Evolutionary conservation across 495 filamentous ascomycete species (phyloP), one percentile per base, ranked within the genome.

Genomic region (Parachaetomium inaequale): DNA sequence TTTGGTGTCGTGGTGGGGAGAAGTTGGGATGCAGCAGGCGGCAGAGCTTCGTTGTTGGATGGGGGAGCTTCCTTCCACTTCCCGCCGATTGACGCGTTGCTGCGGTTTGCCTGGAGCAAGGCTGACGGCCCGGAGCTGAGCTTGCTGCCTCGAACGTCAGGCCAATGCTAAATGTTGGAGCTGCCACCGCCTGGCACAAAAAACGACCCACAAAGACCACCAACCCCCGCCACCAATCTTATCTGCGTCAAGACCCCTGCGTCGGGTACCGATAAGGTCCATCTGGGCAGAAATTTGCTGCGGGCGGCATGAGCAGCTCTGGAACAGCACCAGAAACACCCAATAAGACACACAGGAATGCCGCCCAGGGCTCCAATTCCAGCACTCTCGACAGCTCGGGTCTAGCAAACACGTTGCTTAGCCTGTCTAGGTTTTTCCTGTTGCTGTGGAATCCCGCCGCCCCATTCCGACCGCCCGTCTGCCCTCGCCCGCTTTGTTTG

Each of bases 91-190:
- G 71, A 75, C 73, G 73, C 73, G 73, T 75, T 74, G 68, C 71
- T 63, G 63, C 63, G 68, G 73, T 70, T 74, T 75, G 73, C 73
- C 73, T 75, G 58, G 73, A 73, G 68, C 61, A 68, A 69, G 71
- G 70, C 69, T 68, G 66, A 66, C 36, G 34, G 19, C n/a, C n/a
- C n/a, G 40, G 34, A 61, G 62, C 29, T 51, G 53, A 55, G 32
- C 46, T 55, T 40, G 23, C n/a, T 63, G 65, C 69, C 65, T 65
- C 32, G 57, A 46, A 61, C 34, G 19, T 56, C 32, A 71, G 69
- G 63, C 58, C 45, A 59, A 21, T 29, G 6, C 29, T 32, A 1
- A 26, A 23, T 25, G 51, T 29, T 11, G n/a, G n/a, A 17, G 23
- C 42, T n/a, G 17, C 45, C 12, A 7, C 11, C 40, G 46, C 45